Evolutionary conservation across 2,329 filamentous ascomycete genomes (phyloP), one percentile per base, ranked within the genome.

Genomic region (Chaetoscypha palmicola): DNA sequence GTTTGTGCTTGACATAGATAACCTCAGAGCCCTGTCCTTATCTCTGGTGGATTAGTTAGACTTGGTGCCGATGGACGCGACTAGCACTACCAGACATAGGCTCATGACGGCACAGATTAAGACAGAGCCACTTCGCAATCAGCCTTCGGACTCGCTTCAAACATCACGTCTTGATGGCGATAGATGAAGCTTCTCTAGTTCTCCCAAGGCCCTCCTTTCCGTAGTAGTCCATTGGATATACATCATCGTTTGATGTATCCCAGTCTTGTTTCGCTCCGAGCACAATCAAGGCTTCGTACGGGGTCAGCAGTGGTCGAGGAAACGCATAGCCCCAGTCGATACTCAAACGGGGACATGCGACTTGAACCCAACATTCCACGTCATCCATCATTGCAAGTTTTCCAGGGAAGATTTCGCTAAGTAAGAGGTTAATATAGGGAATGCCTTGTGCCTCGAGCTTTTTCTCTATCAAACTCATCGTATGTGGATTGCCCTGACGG

Each of bases 291-390:
- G 92, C 92, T 68, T 98, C 92, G 57, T 98, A 96, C 2, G 92
- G 91, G 41, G 91, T 97, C 60, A 98, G 66, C 46, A 98, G 64
- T 37, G 92, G 92, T 36, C 86, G 70, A 1, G 88, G 78, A 61
- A 98, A 98, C 1, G 92, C 92, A 68, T 97, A 97, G 0, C 92
- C 92, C 92, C 92, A 98, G 67, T 98, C 92, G 55, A 98, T 98
- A 64, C 91, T 97, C 62, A 98, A 62, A 38, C 92, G 72, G n/a
- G 92, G 92, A 66, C 92, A 98, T 4, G 92, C 92, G 39, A 98
- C 89, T 66, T 98, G 92, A 30, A 98, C 91, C 92, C 92, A 98
- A 57, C 89, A 94, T 61, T 96, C 91, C 2, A 98, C 86, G 59
- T 97, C 91, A 22, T 69, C 68, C 88, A 98, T 96, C 71, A 92